Base-by-base conservation (phyloP, 2,329 filamentous ascomycete species). In the Apiospora saccharicola region DNA sequence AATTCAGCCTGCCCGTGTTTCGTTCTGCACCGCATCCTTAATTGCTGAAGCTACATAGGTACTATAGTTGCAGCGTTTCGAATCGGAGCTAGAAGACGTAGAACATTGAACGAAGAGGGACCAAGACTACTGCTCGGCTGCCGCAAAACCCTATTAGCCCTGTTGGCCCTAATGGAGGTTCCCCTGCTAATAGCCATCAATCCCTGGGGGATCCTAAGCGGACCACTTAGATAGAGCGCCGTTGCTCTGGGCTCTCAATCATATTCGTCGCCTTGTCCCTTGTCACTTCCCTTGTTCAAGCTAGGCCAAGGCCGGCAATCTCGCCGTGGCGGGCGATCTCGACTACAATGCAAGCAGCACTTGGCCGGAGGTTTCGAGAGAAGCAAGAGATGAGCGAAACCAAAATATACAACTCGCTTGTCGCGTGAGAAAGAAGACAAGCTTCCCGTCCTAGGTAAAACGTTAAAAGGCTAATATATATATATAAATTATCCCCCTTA, bases 261-360 rank as follows among this genome's bases (percentile, higher is more conserved):
- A 64, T 30, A 26, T 14, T 19, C 51, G 13, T 57, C 24, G 24
- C 24, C 51, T 57, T 30, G 51, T 34, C 51, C 51, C 26, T 34
- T 57, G 30, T 61, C 30, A n/a, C 53, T 22, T 34, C 24, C 14
- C 53, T 49, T 30, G 53, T 22, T 34, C 57, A 64, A n/a, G 16
- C 57, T 64, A 64, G 30, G 57, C 57, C 57, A 64, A 64, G 57
- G 57, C 57, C 57, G 57, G 57, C 57, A 41, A 41, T 64, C 57
- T 41, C 30, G 57, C 30, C 57, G 57, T 41, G 57, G 41, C 34
- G 19, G 57, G 34, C 34, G 34, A 61, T 61, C 53, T 34, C 53
- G 53, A 61, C 53, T 34, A 34, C 22, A 19, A 61, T 22, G 30
- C 53, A 37, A 61, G 16, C 7, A 37, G 30, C 30, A 22, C 30